phyloP scores from a whole-genome alignment of 2,329 filamentous ascomycete genomes.

The Coniochaeta sp. region DNA sequence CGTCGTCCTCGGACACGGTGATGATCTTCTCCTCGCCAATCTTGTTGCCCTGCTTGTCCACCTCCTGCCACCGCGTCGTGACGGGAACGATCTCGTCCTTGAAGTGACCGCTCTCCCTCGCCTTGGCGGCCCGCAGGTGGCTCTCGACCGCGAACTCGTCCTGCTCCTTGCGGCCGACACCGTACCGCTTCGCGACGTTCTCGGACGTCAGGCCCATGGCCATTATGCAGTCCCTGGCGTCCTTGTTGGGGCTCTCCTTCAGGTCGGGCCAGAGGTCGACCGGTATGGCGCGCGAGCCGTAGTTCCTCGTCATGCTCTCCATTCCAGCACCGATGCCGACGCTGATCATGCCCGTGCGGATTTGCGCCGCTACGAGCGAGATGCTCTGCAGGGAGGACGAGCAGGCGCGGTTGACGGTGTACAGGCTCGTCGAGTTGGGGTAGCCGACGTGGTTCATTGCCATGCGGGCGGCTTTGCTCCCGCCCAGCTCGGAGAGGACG shows the following conservation, averaged over 20 bases:
- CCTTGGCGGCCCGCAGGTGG: constrained; percentile 65
- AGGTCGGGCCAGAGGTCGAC: constrained; percentile 71
- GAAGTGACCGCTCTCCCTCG: constrained; percentile 63
- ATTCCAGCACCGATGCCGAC: constrained; percentile 79
- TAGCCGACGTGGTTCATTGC: constrained; percentile 79
- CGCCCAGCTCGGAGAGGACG: constrained; percentile 84
- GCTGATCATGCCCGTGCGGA: constrained; percentile 65
- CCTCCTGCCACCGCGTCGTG: constrained; percentile 57
- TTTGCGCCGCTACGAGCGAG: constrained; percentile 64
- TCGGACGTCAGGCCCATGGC: constrained; percentile 87
- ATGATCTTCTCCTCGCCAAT: constrained; percentile 51
- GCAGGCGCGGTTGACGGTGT: constrained; percentile 86
- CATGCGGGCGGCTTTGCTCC: constrained; percentile 86
- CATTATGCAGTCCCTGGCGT: constrained; percentile 85
- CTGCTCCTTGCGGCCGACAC: constrained; percentile 66
- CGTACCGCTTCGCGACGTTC: constrained; percentile 76
- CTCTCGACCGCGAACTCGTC: constrained; percentile 73
- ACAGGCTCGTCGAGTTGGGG: constrained; percentile 63
- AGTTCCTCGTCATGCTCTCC: constrained; percentile 95
- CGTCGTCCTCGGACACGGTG: constrained; percentile 72
- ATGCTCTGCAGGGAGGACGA: constrained; percentile 72
- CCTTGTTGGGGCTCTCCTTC: constrained; percentile 51
- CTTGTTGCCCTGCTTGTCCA: constrained; percentile 22
- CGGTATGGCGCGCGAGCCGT: constrained; percentile 77
- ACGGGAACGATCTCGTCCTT: constrained; percentile 75